phyloP scores from a whole-genome alignment of 805 yeast species.

The Yamadazyma philogaea region DNA sequence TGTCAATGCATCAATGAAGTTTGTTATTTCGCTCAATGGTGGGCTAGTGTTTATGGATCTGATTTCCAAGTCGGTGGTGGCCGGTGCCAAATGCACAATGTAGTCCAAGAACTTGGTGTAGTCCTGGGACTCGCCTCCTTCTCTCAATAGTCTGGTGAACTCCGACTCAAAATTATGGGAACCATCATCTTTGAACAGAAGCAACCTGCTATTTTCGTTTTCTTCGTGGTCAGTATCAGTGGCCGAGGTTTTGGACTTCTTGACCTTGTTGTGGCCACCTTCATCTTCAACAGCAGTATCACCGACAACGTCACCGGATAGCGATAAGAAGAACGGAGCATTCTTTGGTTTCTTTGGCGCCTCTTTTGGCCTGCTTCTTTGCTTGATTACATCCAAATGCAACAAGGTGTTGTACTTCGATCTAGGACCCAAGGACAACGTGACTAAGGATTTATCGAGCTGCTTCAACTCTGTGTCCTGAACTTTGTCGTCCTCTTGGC shows the following conservation, averaged over 20 bases:
- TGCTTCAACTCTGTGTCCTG: conserved; percentile 53
- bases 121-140: conserved; percentile 40
- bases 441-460: conserved; percentile 58
- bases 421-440: conserved; percentile 76
- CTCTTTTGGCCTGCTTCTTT: conserved; percentile 86
- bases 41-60: conserved; percentile 67
- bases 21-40: conserved; percentile 63
- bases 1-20: conserved; percentile 66
- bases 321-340: conserved; percentile 74
- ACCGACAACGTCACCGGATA: conserved; percentile 65
- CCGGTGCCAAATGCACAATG: conserved; percentile 64
- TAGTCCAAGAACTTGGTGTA: conserved; percentile 51
- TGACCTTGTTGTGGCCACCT: conserved; percentile 16
- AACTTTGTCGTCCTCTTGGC: conserved; percentile 25
- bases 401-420: conserved; percentile 73
- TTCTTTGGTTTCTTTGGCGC: conserved; percentile 81
- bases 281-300: conserved; percentile 59
- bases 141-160: conserved; percentile 65
- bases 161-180: conserved; percentile 62
- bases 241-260: conserved; percentile 2
- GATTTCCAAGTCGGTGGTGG: conserved; percentile 80
- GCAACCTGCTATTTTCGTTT: conserved; percentile 30
- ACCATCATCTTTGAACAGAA: conserved; percentile 26
- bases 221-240: conserved; percentile 20
- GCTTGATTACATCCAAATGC: conserved; percentile 78